These are phyloP conservation scores for Aspergillus taichungensis DNA, from an alignment of 495 filamentous ascomycete species.

Conservation along the genomic window DNA sequence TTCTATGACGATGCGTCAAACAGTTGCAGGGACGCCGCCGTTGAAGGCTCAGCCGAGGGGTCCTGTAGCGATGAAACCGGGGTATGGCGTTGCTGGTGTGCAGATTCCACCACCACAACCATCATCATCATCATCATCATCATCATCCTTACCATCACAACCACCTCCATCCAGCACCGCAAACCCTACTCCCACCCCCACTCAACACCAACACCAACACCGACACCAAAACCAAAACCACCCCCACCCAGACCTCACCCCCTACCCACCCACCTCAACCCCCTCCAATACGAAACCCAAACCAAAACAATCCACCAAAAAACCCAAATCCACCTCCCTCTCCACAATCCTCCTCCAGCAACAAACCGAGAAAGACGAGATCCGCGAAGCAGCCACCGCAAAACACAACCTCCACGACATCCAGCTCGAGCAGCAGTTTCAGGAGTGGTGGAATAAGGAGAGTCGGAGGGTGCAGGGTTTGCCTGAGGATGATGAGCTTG, in stretches of 20 bases:
- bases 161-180: slow-evolving; percentile 20
- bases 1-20: slow-evolving; percentile 55
- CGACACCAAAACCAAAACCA: slow-evolving; percentile 19
- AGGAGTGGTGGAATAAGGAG: slow-evolving; percentile 97
- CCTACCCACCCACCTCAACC: slow-evolving; percentile 67
- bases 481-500: slow-evolving; percentile 43
- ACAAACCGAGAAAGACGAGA: slow-evolving; percentile 70
- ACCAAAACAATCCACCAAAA: slow-evolving; percentile 68
- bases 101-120: slow-evolving; percentile 11
- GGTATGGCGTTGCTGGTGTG: too few relatives aligned
- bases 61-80: too few relatives aligned
- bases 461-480: slow-evolving; percentile 60
- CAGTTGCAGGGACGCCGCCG: slow-evolving; percentile 44
- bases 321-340: slow-evolving; percentile 57
- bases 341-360: slow-evolving; percentile 86
- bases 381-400: slow-evolving; percentile 67
- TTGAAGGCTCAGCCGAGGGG: slow-evolving; percentile 1
- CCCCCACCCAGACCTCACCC: slow-evolving; percentile 32
- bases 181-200: slow-evolving; percentile 39
- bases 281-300: slow-evolving; percentile 75
- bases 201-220: slow-evolving; percentile 27
- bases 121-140: slow-evolving; percentile 9
- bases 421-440: slow-evolving; percentile 91
- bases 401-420: slow-evolving; percentile 88
- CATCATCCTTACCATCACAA: slow-evolving; percentile 11